Percentiles rank a stretch among this genome's conserved stretches.
Conservation (phyloP, 1,284 basidiomycete genomes). For the Rhodotorula sp. region DNA sequence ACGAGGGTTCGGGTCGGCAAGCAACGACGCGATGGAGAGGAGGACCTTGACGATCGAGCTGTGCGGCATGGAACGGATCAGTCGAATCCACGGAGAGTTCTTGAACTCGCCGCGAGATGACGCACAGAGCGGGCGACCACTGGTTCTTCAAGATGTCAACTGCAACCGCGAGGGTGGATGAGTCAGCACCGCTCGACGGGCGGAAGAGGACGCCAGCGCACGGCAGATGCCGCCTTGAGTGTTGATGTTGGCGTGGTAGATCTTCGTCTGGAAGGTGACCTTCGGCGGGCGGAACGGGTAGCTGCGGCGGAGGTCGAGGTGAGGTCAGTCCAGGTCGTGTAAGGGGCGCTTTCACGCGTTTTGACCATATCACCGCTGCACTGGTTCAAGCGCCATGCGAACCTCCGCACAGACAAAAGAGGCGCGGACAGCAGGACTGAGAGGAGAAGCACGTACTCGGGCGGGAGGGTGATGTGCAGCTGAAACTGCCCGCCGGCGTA, state of each 20-base stretch:
- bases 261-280: constrained; percentile 94
- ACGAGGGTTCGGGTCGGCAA: constrained; percentile 89
- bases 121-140: constrained; percentile 96
- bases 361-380: no score
- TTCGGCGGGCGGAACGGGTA: constrained; percentile 99
- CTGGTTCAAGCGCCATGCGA: no score
- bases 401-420: no score
- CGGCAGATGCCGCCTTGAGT: constrained; percentile 91
- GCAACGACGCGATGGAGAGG: constrained; percentile 93
- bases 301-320: constrained; percentile 59
- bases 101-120: constrained; percentile 68
- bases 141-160: constrained; percentile 53
- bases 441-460: constrained; percentile 69
- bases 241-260: constrained; percentile 89
- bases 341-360: no score
- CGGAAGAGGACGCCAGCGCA: neutral
- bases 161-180: neutral
- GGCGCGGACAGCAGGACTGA: neutral
- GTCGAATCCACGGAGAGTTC: neutral
- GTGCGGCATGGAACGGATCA: neutral
- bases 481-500: constrained; percentile 86
- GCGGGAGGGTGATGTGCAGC: constrained; percentile 68
- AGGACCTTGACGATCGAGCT: constrained; percentile 53
- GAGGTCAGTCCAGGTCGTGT: neutral
- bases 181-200: neutral